Conservation (phyloP, 2,329 filamentous ascomycete genomes). For the Eutypella sp. region DNA sequence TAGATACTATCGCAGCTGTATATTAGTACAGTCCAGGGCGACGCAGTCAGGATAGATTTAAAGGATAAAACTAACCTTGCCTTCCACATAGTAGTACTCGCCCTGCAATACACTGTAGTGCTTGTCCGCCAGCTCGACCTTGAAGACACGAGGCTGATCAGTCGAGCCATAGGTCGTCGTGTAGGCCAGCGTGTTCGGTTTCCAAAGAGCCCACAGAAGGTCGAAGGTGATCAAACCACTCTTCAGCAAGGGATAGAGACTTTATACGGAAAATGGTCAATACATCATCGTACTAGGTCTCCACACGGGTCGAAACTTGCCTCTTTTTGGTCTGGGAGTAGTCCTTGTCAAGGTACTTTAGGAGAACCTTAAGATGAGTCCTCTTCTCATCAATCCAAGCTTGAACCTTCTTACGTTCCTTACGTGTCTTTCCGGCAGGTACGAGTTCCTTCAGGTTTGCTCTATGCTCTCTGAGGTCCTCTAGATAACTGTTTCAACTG, state of each 20-base stretch:
- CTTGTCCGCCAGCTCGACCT: conserved; percentile 70
- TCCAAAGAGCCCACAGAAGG: conserved; percentile 82
- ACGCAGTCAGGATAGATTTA: background rate
- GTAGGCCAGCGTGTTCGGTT: conserved; percentile 77
- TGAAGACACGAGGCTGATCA: conserved; percentile 78
- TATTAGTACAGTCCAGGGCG: conserved; percentile 2
- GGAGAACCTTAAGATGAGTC: conserved; percentile 64
- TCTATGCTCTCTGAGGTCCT: conserved; percentile 63
- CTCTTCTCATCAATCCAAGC: conserved; percentile 55
- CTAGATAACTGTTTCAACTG: conserved; percentile 58
- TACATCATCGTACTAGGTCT: background rate
- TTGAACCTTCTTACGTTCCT: conserved; percentile 56
- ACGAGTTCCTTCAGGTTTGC: conserved; percentile 60
- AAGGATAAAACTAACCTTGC: conserved; percentile 36
- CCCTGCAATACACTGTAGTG: conserved; percentile 65
- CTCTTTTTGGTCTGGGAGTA: conserved; percentile 70
- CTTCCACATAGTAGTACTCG: conserved; percentile 72
- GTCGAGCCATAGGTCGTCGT: conserved; percentile 70
- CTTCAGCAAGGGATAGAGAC: conserved; percentile 73
- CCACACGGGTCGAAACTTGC: conserved; percentile 15
- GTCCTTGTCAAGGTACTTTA: conserved; percentile 76
- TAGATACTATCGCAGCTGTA: conserved; percentile 54
- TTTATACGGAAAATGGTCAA: conserved; percentile 29
- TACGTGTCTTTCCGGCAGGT: conserved; percentile 41
- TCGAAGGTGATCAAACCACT: conserved; percentile 86